Base-by-base conservation (phyloP, 495 filamentous ascomycete species). In the Xanthoparmelia taractica region DNA sequence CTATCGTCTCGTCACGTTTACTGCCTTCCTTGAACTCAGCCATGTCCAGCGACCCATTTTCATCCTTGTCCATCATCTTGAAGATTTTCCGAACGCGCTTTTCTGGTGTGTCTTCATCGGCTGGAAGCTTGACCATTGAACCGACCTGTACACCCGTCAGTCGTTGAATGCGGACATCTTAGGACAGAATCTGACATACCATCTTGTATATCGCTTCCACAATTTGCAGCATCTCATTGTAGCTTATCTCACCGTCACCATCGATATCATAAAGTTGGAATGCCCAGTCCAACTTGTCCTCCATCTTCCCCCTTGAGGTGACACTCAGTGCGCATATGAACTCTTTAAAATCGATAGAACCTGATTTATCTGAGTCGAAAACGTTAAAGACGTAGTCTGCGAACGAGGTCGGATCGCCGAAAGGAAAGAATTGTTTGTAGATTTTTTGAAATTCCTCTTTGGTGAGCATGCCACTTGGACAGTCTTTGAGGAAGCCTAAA, bases 201-300 rank as follows among this genome's bases (percentile, higher is more conserved):
- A 98, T 97, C 79, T 98, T 98, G 77, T 98, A 98, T 67, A 98
- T 98, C 59, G 94, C 94, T 79, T 98, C 93, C 29, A 98, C 94
- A 71, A 98, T 98, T 70, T 88, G 86, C 67, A 98, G 80, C 94
- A 98, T 98, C 80, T 98, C 94, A 61, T 96, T 90, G 75, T 97
- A 98, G 72, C 89, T 96, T 66, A 98, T 98, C 79, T 97, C 95
- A 60, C 94, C 94, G 69, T 98, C 95, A 33, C 94, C 93, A 72
- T 98, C 94, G 70, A 98, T 98, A 76, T 98, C 94, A 76, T 98
- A 98, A 71, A 98, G 82, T 77, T 98, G 95, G 78, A 98, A 98
- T 25, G 94, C 94, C 94, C 94, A 98, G 73, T 97, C 95, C 60
- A 98, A 83, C 75, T 98, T 98, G 75, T 98, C 94, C 80, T 97